A percentile compares a stretch with the other conserved stretches of the same genome.
phyloP scores from a whole-genome alignment of 2,329 filamentous ascomycete genomes.

The Emergomyces orientalis region DNA sequence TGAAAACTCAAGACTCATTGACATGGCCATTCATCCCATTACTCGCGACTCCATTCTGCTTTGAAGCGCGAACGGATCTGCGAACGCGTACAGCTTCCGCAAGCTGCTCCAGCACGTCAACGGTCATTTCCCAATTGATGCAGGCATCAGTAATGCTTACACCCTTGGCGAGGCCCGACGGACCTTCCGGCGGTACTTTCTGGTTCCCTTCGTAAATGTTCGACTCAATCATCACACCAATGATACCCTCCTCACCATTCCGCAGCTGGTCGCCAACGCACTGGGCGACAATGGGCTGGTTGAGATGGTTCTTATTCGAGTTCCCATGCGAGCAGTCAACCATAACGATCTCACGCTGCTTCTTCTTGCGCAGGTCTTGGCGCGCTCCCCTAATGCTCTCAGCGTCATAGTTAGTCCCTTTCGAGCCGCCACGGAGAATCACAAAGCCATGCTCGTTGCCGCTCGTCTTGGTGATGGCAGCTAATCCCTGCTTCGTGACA shows the following conservation, averaged over 20 bases:
- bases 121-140: constrained; percentile 83
- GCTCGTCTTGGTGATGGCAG: constrained; percentile 83
- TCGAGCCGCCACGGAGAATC: constrained; percentile 83
- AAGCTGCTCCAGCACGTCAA: constrained; percentile 71
- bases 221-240: constrained; percentile 98
- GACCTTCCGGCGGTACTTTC: constrained; percentile 79
- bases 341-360: constrained; percentile 84
- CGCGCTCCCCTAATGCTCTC: constrained; percentile 71
- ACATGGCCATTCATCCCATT: constrained; percentile 11
- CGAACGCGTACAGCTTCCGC: constrained; percentile 73
- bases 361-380: constrained; percentile 70
- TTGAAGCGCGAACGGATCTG: constrained; percentile 42
- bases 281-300: constrained; percentile 88
- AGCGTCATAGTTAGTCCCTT: constrained; percentile 87
- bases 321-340: constrained; percentile 98
- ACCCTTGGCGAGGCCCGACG: constrained; percentile 68
- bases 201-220: constrained; percentile 88
- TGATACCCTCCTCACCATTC: constrained; percentile 75
- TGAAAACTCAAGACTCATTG: background rate
- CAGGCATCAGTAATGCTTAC: constrained; percentile 95
- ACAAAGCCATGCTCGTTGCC: constrained; percentile 98
- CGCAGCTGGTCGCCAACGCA: constrained; percentile 74
- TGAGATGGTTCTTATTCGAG: constrained; percentile 93
- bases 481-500: constrained; percentile 94
- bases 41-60: constrained; percentile 13